Conservation (phyloP, 139 green algal species). For the Nannochloris sp. region DNA sequence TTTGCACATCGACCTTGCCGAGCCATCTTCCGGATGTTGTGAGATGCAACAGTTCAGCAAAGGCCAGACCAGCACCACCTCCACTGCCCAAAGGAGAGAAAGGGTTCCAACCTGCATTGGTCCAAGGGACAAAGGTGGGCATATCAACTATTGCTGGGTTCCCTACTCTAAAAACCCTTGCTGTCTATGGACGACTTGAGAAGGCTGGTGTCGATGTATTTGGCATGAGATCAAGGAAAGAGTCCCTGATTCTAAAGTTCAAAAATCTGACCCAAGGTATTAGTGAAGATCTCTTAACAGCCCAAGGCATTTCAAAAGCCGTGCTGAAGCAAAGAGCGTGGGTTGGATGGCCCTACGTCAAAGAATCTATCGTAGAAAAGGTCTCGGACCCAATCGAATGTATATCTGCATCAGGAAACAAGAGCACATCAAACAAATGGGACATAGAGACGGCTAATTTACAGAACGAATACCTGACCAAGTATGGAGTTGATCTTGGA, state of each 20-base stretch:
- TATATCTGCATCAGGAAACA: background rate
- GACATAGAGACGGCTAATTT: slow-evolving; percentile 28
- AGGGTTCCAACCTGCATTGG: slow-evolving; percentile 57
- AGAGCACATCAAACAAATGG: slow-evolving; percentile 8
- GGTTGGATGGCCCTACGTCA: slow-evolving; percentile 83
- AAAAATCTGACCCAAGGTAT: slow-evolving; percentile 9
- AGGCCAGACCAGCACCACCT: slow-evolving; percentile 35
- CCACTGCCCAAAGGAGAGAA: slow-evolving; percentile 44
- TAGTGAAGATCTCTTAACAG: slow-evolving; percentile 4
- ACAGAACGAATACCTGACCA: slow-evolving; percentile 25
- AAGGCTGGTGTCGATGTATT: slow-evolving; percentile 68
- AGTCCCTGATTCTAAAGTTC: slow-evolving; percentile 63
- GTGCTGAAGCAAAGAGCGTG: slow-evolving; percentile 65
- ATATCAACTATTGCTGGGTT: slow-evolving; percentile 43
- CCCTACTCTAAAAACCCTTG: slow-evolving; percentile 61
- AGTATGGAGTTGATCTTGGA: slow-evolving; percentile 48
- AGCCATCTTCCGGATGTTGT: slow-evolving; percentile 30
- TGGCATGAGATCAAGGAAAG: slow-evolving; percentile 65
- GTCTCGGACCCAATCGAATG: slow-evolving; percentile 18
- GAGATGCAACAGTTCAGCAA: slow-evolving; percentile 29
- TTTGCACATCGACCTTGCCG: slow-evolving; percentile 64
- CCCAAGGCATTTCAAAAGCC: slow-evolving; percentile 17
- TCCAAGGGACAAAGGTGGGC: slow-evolving; percentile 51
- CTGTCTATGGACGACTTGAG: slow-evolving; percentile 32
- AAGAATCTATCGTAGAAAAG: slow-evolving; percentile 48